Evolutionary conservation across 2,329 filamentous ascomycete genomes (phyloP).

Genomic region (Calonectria naviculata): DNA sequence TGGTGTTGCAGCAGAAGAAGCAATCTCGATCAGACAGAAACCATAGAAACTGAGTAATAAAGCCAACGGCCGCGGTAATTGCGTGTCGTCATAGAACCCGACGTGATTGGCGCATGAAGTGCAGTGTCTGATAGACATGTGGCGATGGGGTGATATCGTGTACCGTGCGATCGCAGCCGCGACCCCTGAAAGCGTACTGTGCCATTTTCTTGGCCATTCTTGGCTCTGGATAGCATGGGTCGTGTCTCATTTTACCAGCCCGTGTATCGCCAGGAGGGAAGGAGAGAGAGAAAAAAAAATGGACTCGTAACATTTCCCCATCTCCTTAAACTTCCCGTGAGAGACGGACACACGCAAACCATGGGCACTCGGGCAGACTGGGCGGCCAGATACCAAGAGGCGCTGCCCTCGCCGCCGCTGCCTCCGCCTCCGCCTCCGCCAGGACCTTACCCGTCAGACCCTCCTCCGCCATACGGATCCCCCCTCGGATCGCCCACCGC

Average conservation of each 20-base stretch:
- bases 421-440: slow-evolving; percentile 18
- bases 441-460: not conserved
- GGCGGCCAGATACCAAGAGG: slow-evolving; percentile 28
- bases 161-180: slow-evolving; percentile 4
- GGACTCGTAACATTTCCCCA: not conserved
- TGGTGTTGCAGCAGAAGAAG: not conserved
- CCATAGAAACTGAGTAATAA: slow-evolving; percentile 14
- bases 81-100: not conserved
- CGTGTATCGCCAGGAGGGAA: slow-evolving; percentile 1
- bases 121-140: not conserved
- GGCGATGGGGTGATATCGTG: not conserved
- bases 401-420: slow-evolving; percentile 19
- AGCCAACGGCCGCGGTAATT: not conserved
- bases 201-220: slow-evolving; percentile 15
- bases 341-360: not conserved
- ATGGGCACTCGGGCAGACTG: slow-evolving; percentile 18
- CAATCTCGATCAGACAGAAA: not conserved
- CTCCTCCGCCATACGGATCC: slow-evolving; percentile 6
- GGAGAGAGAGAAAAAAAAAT: not conserved
- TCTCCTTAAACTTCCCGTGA: not conserved
- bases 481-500: slow-evolving; percentile 14
- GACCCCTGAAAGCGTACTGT: slow-evolving; percentile 20
- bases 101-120: not conserved
- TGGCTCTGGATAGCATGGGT: not conserved
- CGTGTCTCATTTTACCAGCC: slow-evolving; percentile 10